These are phyloP conservation scores for Arthrinium puccinioides DNA, from an alignment of 2,329 filamentous ascomycete genomes.

Conservation along the genomic window DNA sequence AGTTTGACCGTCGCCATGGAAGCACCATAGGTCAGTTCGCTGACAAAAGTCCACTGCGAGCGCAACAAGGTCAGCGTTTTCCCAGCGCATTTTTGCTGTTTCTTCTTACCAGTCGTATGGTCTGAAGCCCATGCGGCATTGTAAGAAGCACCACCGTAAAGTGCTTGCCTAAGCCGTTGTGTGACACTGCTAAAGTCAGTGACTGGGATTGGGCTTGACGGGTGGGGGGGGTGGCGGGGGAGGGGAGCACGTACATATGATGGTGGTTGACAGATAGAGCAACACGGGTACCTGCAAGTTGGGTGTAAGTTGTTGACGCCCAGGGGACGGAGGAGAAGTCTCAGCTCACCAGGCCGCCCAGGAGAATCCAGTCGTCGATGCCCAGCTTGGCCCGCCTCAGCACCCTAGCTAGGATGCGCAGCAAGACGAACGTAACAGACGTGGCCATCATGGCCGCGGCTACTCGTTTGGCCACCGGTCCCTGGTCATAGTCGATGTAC, in stretches of 20 bases:
- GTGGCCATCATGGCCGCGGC: conserved; percentile 1
- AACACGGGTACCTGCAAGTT: conserved; percentile 1
- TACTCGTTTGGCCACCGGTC: conserved; percentile 1
- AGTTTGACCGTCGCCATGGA: conserved; percentile 1
- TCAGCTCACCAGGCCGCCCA: conserved; percentile 1
- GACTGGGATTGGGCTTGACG: background rate
- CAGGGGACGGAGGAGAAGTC: too few relatives aligned
- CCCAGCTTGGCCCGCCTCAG: background rate
- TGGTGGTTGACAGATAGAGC: background rate
- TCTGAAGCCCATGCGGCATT: background rate
- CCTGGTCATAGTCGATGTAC: conserved; percentile 1
- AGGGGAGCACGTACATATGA: background rate
- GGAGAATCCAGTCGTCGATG: conserved; percentile 3
- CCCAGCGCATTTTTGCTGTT: too few relatives aligned
- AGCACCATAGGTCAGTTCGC: conserved; percentile 1
- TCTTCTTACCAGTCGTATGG: background rate
- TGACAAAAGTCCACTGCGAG: conserved; percentile 1
- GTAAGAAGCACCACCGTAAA: background rate
- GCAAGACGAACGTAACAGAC: background rate
- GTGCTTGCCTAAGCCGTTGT: conserved; percentile 1
- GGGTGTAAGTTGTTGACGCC: too few relatives aligned
- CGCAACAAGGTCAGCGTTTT: background rate
- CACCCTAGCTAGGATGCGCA: background rate
- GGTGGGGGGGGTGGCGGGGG: background rate
- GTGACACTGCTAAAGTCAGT: background rate